Evolutionary conservation across 2,329 filamentous ascomycete genomes (phyloP), one percentile per base, ranked within the genome.

Genomic region (Colletotrichum brevisporum): DNA sequence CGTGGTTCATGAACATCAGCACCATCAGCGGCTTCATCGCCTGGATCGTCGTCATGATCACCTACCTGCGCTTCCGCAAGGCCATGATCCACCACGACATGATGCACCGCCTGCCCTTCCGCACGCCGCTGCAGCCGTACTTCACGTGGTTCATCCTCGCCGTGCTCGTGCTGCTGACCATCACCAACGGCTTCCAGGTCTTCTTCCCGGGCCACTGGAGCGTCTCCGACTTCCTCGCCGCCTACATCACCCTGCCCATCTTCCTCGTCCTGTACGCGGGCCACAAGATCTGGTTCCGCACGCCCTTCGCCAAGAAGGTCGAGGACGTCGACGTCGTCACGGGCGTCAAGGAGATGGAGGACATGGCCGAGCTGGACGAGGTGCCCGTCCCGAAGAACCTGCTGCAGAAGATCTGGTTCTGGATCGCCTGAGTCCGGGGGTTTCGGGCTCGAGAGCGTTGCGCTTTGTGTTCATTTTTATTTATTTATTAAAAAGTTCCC

Each of bases 151-250:
- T 87, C 62, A 84, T 86, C 10, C 84, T 94, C 1, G 76, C 86
- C 16, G 76, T 89, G 26, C 86, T 94, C 61, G 76, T 78, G 3
- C 79, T 93, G 27, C 83, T 95, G n/a, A 88, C 86, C 1, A 79
- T 95, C 3, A 90, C 93, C 73, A 94, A 94, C 74, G 93, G 92
- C 1, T 95, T 94, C 79, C 87, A 90, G 43, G 87, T 92, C 15
- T 95, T 95, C 77, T 91, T 91, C 77, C 88, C 89, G 0, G 81
- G 83, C 8, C 83, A 90, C 31, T 95, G 90, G 87, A 86, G 83
- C 16, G 86, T 85, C 0, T 83, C 85, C 5, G 84, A 84, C 73
- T 96, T 96, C 74, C 69, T 91, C n/a, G 87, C 88, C 0, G 85
- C 80, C 74, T 94, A 90, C 74, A 83, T 92, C 74, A 91, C 84